Conservation (phyloP, 441 rosid genomes). For the Corymbia calophylla region DNA sequence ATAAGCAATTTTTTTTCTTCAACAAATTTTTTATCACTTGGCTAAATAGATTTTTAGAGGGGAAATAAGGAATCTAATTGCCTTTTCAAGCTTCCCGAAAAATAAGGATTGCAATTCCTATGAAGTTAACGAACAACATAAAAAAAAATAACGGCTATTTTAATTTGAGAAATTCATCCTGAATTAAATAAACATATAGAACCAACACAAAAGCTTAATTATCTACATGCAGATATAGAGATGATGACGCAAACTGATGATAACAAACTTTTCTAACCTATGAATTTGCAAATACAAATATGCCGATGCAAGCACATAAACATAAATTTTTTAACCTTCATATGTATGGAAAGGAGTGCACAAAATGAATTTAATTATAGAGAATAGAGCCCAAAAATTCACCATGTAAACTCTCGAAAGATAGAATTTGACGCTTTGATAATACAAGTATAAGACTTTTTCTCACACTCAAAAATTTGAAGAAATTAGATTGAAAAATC, state of each 20-base stretch:
- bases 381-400: too few species aligned
- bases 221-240: not conserved
- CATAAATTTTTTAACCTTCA: too few species aligned
- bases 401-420: too few species aligned
- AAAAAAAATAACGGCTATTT: too few species aligned
- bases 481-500: too few species aligned
- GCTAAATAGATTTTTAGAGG: not conserved
- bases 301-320: not conserved
- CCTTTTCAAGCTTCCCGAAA: not conserved
- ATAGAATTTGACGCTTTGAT: too few species aligned
- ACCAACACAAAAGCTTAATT: not conserved
- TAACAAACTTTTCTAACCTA: not conserved
- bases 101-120: not conserved
- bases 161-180: not conserved
- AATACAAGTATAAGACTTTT: too few species aligned
- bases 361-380: too few species aligned
- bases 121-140: not conserved
- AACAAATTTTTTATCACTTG: not conserved
- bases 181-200: not conserved
- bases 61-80: not conserved
- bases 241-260: not conserved
- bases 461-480: too few species aligned
- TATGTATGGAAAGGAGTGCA: too few species aligned
- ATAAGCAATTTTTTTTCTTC: not conserved
- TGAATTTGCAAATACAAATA: not conserved